Percentiles rank a stretch among this genome's conserved stretches.
Evolutionary conservation across 2,329 filamentous ascomycete species (phyloP).

Genomic region (Colletotrichum simmondsii): DNA sequence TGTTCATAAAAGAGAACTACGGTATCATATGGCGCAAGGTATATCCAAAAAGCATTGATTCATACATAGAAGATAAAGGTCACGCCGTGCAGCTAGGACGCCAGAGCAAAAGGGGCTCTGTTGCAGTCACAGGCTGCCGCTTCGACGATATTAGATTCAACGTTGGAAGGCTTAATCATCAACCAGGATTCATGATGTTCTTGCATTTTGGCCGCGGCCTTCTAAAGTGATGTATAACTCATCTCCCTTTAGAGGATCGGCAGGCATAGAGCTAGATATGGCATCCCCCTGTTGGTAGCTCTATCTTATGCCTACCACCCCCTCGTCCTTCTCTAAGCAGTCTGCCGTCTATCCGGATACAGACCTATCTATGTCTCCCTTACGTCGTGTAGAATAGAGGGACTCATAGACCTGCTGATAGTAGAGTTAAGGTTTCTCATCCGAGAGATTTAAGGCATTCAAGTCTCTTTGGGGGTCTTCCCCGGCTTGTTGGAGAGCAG

Average conservation of each 20-base stretch:
- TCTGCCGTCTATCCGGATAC: not conserved
- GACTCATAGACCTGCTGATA: not conserved
- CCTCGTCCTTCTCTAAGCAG: not conserved
- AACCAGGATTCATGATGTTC: not conserved
- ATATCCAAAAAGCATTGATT: not conserved
- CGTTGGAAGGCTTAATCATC: not conserved
- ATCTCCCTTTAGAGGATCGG: not conserved
- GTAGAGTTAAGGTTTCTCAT: not conserved
- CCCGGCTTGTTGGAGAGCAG: constrained; percentile 80
- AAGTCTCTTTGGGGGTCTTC: constrained; percentile 72
- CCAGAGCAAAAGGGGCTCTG: not conserved
- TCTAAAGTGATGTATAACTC: not conserved
- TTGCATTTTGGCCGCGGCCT: not conserved
- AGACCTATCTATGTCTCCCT: not conserved
- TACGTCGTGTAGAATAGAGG: not conserved
- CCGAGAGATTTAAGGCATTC: constrained; percentile 15
- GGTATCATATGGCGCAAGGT: not conserved
- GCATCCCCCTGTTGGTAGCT: not conserved
- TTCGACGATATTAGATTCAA: not conserved
- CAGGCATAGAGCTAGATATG: not conserved
- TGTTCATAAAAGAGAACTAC: not conserved
- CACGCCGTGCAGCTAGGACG: not conserved
- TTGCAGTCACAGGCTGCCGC: not conserved
- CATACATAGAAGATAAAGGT: not conserved
- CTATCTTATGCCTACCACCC: not conserved